These are phyloP conservation scores for Colletotrichum graminicola DNA, from an alignment of 2,329 filamentous ascomycete genomes.

Conservation along the genomic window DNA sequence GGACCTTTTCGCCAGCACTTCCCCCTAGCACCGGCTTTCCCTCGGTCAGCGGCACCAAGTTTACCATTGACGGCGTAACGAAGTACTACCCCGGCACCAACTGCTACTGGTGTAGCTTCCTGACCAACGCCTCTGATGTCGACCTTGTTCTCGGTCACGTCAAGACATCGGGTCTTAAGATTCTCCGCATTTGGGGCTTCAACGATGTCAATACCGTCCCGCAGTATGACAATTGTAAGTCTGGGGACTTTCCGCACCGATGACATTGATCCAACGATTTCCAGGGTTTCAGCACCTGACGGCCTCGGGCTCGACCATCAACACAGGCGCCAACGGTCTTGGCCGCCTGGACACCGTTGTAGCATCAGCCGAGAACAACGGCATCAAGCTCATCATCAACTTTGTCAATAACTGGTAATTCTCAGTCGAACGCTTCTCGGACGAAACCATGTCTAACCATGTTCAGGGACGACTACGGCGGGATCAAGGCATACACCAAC, in stretches of 20 bases:
- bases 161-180: conserved; percentile 63
- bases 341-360: conserved; percentile 73
- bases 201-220: conserved; percentile 64
- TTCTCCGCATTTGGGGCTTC: conserved; percentile 73
- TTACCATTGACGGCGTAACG: conserved; percentile 59
- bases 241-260: conserved; percentile 35
- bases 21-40: conserved; percentile 44
- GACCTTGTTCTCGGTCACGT: conserved; percentile 65
- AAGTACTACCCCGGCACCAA: conserved; percentile 67
- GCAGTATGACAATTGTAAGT: conserved; percentile 51
- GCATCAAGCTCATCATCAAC: conserved; percentile 73
- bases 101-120: conserved; percentile 68
- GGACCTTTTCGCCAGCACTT: conserved; percentile 26
- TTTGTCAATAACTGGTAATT: conserved; percentile 75
- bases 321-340: conserved; percentile 71
- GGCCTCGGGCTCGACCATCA: conserved; percentile 65
- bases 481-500: conserved; percentile 70
- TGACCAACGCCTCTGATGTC: conserved; percentile 67
- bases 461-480: conserved; percentile 67
- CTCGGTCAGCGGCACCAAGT: conserved; percentile 49
- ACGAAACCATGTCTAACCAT: not conserved
- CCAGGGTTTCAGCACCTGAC: conserved; percentile 63
- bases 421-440: not conserved
- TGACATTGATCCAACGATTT: not conserved
- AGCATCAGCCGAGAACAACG: conserved; percentile 66